Percentiles rank a stretch among this genome's conserved stretches.
phyloP scores from a whole-genome alignment of 2,329 filamentous ascomycete species.

The Fusarium verticillioides region DNA sequence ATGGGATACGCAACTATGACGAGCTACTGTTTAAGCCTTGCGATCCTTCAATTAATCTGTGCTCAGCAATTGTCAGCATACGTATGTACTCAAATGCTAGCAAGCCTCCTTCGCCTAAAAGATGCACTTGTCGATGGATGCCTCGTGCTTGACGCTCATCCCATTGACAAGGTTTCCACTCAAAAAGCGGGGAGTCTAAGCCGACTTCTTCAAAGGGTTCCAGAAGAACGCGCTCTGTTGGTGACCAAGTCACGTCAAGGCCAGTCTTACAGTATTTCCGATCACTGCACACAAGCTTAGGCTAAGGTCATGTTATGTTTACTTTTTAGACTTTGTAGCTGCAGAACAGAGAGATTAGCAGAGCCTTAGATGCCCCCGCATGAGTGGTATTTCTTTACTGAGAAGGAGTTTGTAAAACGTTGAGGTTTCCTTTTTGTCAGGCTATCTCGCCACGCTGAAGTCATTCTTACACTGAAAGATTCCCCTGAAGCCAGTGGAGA shows the following conservation, averaged over 20 bases:
- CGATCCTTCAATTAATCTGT: constrained; percentile 10
- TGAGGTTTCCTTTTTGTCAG: constrained; percentile 1
- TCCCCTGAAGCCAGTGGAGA: constrained; percentile 19
- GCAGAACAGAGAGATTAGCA: constrained; percentile 13
- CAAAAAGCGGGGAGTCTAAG: constrained; percentile 27
- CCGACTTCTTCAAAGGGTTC: constrained; percentile 27
- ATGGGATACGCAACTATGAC: constrained; percentile 12
- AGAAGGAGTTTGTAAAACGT: constrained; percentile 1
- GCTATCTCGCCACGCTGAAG: constrained; percentile 2
- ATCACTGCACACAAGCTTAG: not conserved
- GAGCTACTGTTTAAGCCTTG: constrained; percentile 11
- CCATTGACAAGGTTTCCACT: constrained; percentile 18
- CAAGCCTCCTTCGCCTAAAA: constrained; percentile 21
- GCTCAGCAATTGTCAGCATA: constrained; percentile 13
- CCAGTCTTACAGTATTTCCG: constrained; percentile 18
- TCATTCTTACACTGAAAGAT: constrained; percentile 9
- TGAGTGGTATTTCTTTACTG: constrained; percentile 13
- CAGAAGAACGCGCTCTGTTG: constrained; percentile 20
- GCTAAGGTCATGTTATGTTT: constrained; percentile 6
- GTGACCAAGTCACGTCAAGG: not conserved
- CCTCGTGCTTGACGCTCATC: constrained; percentile 15
- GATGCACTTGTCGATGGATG: constrained; percentile 19
- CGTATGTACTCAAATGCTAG: not conserved
- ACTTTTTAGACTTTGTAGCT: constrained; percentile 7
- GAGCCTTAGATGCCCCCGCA: not conserved